Base-by-base conservation (phyloP, 306 rosid species). In the Castanea sativa region DNA sequence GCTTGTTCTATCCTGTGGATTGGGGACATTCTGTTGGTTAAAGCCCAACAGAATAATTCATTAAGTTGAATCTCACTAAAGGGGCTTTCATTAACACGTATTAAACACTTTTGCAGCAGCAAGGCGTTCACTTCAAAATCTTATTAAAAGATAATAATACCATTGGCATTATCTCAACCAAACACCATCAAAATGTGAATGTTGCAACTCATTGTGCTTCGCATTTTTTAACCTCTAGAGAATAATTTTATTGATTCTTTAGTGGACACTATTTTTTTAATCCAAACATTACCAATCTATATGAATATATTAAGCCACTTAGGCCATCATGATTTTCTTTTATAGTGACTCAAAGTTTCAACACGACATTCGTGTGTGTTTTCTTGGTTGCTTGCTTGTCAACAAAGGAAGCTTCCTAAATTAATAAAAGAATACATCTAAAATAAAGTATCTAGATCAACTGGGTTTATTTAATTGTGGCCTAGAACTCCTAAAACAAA, bases 21-120 rank as follows among this genome's bases (percentile, higher is more conserved):
- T 59, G 77, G 91, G 81, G 81, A 87, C 94, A 90, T 74, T 18
- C 75, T 80, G 94, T 84, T 83, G 76, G 91, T 73, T 87, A 87
- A 90, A 92, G 84, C 73, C 80, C 81, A 88, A 78, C 97, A 88
- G 69, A 85, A 87, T 82, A 67, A 85, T 78, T 80, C 85, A 61
- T 73, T 38, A 53, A 63, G 87, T 80, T 86, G 59, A 84, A 86
- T 76, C 73, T 86, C 84, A 59, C 69, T 41, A 73, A 11, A 84
- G 5, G 58, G 78, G 23, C 55, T 33, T 45, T 18, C 18, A 68
- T 19, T 64, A 51, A 45, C 63, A 63, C 45, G 10, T 76, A 20
- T 68, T 68, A 4, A 15, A 23, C 27, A n/a, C 43, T 71, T 27
- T 4, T 70, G 51, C 76, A 69, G 12, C 13, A 41, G 45, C 45